Evolutionary conservation across 345 rosid species (phyloP).

Genomic region (Populus nigra): DNA sequence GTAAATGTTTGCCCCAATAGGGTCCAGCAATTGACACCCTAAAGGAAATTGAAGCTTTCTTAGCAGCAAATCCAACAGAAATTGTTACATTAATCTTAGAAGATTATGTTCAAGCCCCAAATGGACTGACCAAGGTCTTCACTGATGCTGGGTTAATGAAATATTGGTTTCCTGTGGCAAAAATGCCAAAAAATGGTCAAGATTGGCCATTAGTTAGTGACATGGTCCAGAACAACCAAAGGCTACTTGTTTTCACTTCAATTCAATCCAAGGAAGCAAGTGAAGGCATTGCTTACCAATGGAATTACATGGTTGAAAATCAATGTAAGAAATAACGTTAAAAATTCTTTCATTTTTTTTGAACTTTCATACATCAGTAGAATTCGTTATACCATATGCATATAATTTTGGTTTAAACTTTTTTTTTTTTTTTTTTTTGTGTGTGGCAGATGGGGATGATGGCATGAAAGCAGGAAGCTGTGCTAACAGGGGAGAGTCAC

Average conservation of each 20-base stretch:
- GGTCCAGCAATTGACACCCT: slow-evolving; percentile 57
- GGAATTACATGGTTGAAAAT: slow-evolving; percentile 81
- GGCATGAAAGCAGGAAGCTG: slow-evolving; percentile 63
- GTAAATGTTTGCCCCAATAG: slow-evolving; percentile 15
- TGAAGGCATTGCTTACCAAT: slow-evolving; percentile 73
- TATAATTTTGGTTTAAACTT: neutral
- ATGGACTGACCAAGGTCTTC: slow-evolving; percentile 57
- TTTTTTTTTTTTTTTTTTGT: neutral
- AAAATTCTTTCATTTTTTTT: neutral
- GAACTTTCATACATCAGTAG: neutral
- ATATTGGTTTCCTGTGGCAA: slow-evolving; percentile 54
- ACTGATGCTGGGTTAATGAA: slow-evolving; percentile 59
- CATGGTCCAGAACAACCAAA: slow-evolving; percentile 57
- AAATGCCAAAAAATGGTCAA: slow-evolving; percentile 57
- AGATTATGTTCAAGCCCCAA: slow-evolving; percentile 55
- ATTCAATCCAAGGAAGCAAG: slow-evolving; percentile 45
- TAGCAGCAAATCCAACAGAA: slow-evolving; percentile 52
- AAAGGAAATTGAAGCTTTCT: slow-evolving; percentile 59
- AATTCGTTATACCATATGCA: no score
- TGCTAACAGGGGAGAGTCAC: slow-evolving; percentile 51
- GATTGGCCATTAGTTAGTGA: slow-evolving; percentile 70
- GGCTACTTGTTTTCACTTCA: slow-evolving; percentile 62
- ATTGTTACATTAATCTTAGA: slow-evolving; percentile 62
- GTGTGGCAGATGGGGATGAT: slow-evolving; percentile 52
- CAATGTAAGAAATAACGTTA: slow-evolving; percentile 41